phyloP scores from a whole-genome alignment of 257 asterid genomes.

The Solanum phureja region DNA sequence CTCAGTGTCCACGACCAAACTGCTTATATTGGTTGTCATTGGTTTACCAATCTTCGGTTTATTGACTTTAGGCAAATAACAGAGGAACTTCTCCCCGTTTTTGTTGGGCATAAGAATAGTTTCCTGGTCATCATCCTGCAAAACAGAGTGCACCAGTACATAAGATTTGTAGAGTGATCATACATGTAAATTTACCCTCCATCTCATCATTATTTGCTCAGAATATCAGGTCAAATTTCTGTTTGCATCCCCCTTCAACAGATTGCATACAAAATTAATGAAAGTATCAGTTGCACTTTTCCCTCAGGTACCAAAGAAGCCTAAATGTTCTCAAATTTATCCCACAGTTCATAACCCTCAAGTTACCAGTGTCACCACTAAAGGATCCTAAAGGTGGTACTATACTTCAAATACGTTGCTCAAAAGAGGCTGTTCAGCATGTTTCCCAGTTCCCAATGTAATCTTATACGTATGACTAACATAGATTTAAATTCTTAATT shows the following conservation, averaged over 20 bases:
- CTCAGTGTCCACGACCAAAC: conserved; percentile 84
- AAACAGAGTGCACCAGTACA: conserved; percentile 1
- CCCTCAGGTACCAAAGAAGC: neutral
- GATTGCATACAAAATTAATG: neutral
- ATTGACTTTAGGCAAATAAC: conserved; percentile 81
- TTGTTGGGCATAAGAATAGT: conserved; percentile 64
- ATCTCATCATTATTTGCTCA: neutral
- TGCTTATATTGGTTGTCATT: conserved; percentile 67
- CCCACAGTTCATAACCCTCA: neutral
- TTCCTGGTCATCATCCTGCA: conserved; percentile 85
- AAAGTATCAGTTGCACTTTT: neutral
- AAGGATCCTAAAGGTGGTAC: neutral
- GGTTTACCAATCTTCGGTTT: conserved; percentile 67
- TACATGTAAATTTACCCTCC: neutral
- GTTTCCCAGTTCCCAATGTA: neutral
- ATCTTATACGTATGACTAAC: neutral
- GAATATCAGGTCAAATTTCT: neutral
- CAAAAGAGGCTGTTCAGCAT: neutral
- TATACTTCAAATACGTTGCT: neutral
- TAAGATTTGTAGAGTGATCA: neutral
- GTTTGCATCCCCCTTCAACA: neutral
- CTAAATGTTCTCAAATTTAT: neutral
- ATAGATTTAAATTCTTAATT: neutral
- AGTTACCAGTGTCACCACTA: neutral
- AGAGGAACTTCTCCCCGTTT: conserved; percentile 73